phyloP scores from a whole-genome alignment of 2,329 filamentous ascomycete species.

The Colletotrichum siamense region DNA sequence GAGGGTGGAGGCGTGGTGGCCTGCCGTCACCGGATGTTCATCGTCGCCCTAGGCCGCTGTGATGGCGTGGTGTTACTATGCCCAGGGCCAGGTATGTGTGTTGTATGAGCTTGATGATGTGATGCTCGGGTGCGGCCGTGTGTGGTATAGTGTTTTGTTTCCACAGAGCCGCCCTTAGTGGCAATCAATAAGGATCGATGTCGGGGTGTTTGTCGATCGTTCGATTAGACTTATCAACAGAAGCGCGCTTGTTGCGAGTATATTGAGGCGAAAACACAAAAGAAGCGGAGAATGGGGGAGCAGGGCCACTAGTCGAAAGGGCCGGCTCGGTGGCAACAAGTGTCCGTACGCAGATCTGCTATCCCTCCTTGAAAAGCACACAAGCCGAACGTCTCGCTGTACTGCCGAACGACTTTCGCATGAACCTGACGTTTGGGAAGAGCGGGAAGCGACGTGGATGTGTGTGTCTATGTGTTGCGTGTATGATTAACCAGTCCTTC shows the following conservation, averaged over 20 bases:
- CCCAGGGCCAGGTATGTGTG: background rate
- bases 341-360: background rate
- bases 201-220: constrained; percentile 15
- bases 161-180: background rate
- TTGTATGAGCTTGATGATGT: background rate
- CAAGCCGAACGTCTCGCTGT: background rate
- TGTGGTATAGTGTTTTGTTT: constrained; percentile 5
- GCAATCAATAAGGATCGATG: background rate
- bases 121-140: background rate
- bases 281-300: constrained; percentile 1
- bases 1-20: background rate
- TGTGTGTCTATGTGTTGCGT: background rate
- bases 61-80: background rate
- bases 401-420: background rate
- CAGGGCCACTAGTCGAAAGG: background rate
- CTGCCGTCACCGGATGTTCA: constrained; percentile 1
- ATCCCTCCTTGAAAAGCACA: background rate
- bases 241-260: constrained; percentile 7
- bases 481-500: background rate
- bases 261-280: background rate
- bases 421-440: constrained; percentile 1
- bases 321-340: background rate
- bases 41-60: background rate
- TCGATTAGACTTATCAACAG: background rate
- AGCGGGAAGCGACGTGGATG: background rate